Evolutionary conservation across 257 asterid genomes (phyloP), one percentile per base, ranked within the genome.

Genomic region (Oldenlandia corymbosa): DNA sequence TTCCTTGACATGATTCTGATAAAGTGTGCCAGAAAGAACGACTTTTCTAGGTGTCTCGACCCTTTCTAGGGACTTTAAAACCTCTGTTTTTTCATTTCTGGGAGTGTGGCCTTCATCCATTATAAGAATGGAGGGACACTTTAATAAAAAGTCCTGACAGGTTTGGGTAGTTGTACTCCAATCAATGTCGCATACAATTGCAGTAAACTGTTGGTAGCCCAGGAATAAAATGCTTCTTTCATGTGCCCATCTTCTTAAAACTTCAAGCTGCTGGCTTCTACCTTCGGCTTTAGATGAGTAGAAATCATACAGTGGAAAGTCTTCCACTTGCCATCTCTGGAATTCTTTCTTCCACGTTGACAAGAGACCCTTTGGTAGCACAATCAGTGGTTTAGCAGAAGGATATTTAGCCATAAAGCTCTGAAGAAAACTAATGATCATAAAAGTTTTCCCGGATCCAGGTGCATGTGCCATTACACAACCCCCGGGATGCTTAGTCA

Each of bases 71-170:
- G 97, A 88, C 30, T 85, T 81, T 73, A 91, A 60, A 42, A 87
- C 78, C 68, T 86, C 95, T 1, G 98, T 91, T 36, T 86, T 90
- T 69, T 80, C 92, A 73, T 91, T 91, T 60, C 97, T 64, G 1
- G 96, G 96, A 4, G 95, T 86, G 76, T 91, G 98, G 1, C 98
- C 96, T 76, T 91, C 98, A 64, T 91, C 98, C 73, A 88, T 70
- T 58, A 91, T 87, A 43, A 91, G 82, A 53, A 91, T 86, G 10
- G 89, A 65, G 1, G 98, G 97, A 54, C 79, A 74, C 41, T 65
- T 79, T 70, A 88, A 71, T 71, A 91, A 53, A 73, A 84, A 76
- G 55, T 69, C 68, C 61, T 75, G 91, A 74, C 98, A 91, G 2
- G 83, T 83, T 11, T 55, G 57, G 49, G 93, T 81, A 66, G 71